Conservation (phyloP, 2,329 filamentous ascomycete genomes). For the Fusarium coffeatum region DNA sequence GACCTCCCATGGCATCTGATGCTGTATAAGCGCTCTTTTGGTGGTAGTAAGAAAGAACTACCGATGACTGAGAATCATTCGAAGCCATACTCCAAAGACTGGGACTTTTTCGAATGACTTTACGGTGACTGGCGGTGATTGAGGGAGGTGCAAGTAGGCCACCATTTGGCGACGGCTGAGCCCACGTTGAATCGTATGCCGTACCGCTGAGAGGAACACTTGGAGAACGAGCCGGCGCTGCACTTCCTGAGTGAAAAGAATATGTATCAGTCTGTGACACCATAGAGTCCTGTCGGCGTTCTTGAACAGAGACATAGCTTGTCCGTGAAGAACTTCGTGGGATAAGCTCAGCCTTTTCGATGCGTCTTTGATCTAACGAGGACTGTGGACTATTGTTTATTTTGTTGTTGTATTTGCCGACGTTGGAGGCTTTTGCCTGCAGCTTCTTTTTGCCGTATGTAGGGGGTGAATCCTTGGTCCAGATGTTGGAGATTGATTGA, state of each 20-base stretch:
- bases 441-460: slow-evolving; percentile 43
- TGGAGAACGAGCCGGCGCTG: slow-evolving; percentile 59
- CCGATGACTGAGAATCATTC: slow-evolving; percentile 65
- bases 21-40: slow-evolving; percentile 62
- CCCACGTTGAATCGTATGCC: slow-evolving; percentile 39
- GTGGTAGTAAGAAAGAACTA: slow-evolving; percentile 63
- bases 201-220: slow-evolving; percentile 46
- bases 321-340: slow-evolving; percentile 58
- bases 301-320: slow-evolving; percentile 63
- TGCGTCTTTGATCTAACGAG: slow-evolving; percentile 11
- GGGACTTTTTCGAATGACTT: slow-evolving; percentile 53
- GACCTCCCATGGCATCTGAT: slow-evolving; percentile 60
- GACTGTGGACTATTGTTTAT: not conserved
- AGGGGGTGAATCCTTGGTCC: slow-evolving; percentile 59
- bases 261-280: slow-evolving; percentile 68
- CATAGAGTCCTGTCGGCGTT: slow-evolving; percentile 64
- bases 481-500: slow-evolving; percentile 60
- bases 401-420: slow-evolving; percentile 30
- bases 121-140: slow-evolving; percentile 42
- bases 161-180: slow-evolving; percentile 31
- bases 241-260: slow-evolving; percentile 61
- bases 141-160: slow-evolving; percentile 31
- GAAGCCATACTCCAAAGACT: slow-evolving; percentile 72
- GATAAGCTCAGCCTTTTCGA: slow-evolving; percentile 46
- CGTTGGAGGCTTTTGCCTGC: slow-evolving; percentile 40